phyloP scores from a whole-genome alignment of 768 basidiomycete species.

The Kwoniella bestiolae region DNA sequence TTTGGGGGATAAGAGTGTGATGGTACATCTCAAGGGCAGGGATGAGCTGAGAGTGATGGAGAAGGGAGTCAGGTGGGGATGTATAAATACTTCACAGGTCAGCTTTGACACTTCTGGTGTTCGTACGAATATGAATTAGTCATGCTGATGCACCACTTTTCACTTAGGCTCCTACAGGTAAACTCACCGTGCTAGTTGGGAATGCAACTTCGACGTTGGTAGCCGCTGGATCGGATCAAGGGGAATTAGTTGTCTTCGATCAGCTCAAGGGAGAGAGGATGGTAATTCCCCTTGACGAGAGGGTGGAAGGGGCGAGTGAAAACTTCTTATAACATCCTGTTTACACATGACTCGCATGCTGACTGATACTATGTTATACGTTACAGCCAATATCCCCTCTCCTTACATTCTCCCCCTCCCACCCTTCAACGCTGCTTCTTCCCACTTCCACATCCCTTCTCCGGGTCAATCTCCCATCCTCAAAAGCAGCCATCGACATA shows the following conservation, averaged over 20 bases:
- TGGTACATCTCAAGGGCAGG: conserved; percentile 2
- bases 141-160: neutral
- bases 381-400: conserved; percentile 21
- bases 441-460: conserved; percentile 4
- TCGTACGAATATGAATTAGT: too few species aligned
- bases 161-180: conserved; percentile 5
- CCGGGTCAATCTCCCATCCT: conserved; percentile 9
- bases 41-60: conserved; percentile 17
- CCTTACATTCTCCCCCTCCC: conserved; percentile 17
- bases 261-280: neutral
- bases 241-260: conserved; percentile 18
- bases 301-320: neutral
- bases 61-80: conserved; percentile 31
- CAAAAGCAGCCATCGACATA: neutral
- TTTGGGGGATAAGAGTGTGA: conserved; percentile 3
- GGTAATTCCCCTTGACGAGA: conserved; percentile 3
- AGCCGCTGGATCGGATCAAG: conserved; percentile 4
- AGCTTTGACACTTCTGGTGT: too few species aligned
- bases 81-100: conserved; percentile 20
- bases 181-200: neutral
- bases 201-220: conserved; percentile 1
- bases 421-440: conserved; percentile 8
- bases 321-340: too few species aligned
- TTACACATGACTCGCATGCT: too few species aligned
- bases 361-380: too few species aligned